These are phyloP conservation scores for Schoenoplectus tabernaemontani DNA, from an alignment of 202 grass and related monocot species.

Conservation along the genomic window DNA sequence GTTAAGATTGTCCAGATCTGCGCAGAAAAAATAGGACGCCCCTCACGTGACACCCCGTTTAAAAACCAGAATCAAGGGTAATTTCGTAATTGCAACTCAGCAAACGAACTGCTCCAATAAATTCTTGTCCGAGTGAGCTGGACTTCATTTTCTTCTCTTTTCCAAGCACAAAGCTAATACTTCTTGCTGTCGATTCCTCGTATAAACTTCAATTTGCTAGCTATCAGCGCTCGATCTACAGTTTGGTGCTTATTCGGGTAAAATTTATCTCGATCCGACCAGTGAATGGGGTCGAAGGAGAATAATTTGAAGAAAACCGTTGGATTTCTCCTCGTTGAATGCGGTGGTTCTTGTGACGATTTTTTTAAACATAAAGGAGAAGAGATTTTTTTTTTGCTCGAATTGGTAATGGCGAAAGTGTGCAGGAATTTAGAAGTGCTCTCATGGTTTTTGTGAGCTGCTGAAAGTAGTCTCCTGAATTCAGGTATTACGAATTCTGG, in stretches of 20 bases:
- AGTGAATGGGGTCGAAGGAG: background rate
- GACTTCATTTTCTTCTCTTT: background rate
- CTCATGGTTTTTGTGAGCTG: background rate
- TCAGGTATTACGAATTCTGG: slow-evolving; percentile 1
- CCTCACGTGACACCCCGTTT: too few relatives aligned
- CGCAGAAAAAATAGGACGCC: too few relatives aligned
- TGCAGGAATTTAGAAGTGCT: background rate
- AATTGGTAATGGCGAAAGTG: background rate
- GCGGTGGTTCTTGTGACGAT: background rate
- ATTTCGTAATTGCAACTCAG: background rate
- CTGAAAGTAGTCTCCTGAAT: background rate
- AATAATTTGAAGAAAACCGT: background rate
- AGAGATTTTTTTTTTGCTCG: background rate
- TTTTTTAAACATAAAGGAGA: background rate
- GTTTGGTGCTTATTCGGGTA: background rate
- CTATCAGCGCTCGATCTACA: background rate
- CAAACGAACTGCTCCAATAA: slow-evolving; percentile 7
- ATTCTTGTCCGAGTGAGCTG: background rate
- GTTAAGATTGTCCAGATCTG: too few relatives aligned
- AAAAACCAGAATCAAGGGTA: too few relatives aligned
- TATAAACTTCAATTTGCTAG: background rate
- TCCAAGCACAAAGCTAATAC: background rate
- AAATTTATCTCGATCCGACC: background rate
- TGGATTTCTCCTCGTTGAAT: slow-evolving; percentile 12
- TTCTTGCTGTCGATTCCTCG: background rate